Evolutionary conservation across 495 filamentous ascomycete genomes (phyloP).

Genomic region (Neurospora sp.): DNA sequence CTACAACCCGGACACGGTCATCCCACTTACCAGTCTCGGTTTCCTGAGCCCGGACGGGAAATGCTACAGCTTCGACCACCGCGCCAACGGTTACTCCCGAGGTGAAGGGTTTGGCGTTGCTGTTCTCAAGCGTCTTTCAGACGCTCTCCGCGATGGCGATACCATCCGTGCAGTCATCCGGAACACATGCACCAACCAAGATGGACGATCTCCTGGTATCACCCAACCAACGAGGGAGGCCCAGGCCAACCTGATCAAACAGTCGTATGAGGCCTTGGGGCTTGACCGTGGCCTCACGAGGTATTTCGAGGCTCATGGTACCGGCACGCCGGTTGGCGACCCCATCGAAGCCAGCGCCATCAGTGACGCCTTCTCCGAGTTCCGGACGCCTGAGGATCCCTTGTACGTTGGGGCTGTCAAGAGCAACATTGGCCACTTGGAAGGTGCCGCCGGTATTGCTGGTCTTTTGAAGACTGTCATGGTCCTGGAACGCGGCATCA

Average conservation of each 20-base stretch:
- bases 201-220: conserved; percentile 40
- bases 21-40: conserved; percentile 16
- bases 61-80: conserved; percentile 48
- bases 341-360: conserved; percentile 31
- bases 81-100: conserved; percentile 51
- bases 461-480: conserved; percentile 42
- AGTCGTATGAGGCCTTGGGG: conserved; percentile 34
- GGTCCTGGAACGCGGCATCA: conserved; percentile 38
- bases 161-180: conserved; percentile 53
- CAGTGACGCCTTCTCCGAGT: conserved; percentile 23
- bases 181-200: conserved; percentile 45
- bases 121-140: conserved; percentile 42
- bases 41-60: conserved; percentile 29
- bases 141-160: conserved; percentile 38
- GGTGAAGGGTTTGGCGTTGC: conserved; percentile 48
- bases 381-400: conserved; percentile 16
- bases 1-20: conserved; percentile 30
- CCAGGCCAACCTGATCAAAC: conserved; percentile 40
- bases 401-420: conserved; percentile 46
- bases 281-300: conserved; percentile 30
- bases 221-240: conserved; percentile 46
- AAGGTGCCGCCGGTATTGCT: conserved; percentile 41
- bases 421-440: conserved; percentile 45
- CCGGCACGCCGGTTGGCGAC: conserved; percentile 8
- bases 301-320: conserved; percentile 39